These are phyloP conservation scores for Melanogaster broomeanus DNA, from an alignment of 768 basidiomycete genomes.

Conservation along the genomic window DNA sequence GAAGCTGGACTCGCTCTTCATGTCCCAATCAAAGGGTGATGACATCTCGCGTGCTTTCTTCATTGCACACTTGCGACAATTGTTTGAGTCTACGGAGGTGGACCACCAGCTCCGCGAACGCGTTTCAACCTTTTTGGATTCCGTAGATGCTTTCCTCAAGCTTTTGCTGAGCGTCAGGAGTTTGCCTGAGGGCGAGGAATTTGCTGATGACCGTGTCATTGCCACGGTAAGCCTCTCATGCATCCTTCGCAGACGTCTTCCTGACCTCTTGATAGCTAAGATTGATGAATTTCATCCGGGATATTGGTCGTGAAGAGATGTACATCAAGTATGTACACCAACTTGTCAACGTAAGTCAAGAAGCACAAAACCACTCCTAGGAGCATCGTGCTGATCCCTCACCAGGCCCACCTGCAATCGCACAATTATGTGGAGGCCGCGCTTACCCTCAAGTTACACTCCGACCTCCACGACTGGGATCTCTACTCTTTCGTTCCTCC, in stretches of 20 bases:
- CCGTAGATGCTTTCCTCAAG: conserved; percentile 91
- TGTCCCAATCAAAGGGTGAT: conserved; percentile 89
- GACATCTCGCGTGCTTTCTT: conserved; percentile 93
- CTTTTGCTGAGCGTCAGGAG: conserved; percentile 84
- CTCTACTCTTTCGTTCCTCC: conserved; percentile 77
- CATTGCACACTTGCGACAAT: conserved; percentile 81
- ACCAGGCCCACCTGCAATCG: conserved; percentile 81
- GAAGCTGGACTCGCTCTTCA: conserved; percentile 87
- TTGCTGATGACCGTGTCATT: conserved; percentile 91
- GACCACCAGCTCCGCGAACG: conserved; percentile 78
- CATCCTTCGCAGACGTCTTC: neutral
- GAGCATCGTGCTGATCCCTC: conserved; percentile 12
- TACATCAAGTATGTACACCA: conserved; percentile 97
- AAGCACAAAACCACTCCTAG: neutral
- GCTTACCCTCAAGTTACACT: conserved; percentile 88
- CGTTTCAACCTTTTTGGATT: conserved; percentile 81
- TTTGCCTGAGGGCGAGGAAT: conserved; percentile 91
- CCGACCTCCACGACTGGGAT: conserved; percentile 93
- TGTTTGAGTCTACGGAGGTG: conserved; percentile 85
- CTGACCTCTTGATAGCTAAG: conserved; percentile 54
- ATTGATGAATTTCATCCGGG: conserved; percentile 91
- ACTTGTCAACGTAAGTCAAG: conserved; percentile 80
- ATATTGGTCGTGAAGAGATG: conserved; percentile 90
- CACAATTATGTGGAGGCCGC: conserved; percentile 95
- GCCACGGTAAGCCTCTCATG: conserved; percentile 60